A percentile compares a stretch with the other conserved stretches of the same genome.
Conservation (phyloP, 2,329 filamentous ascomycete genomes). For the Fusarium zealandicum region DNA sequence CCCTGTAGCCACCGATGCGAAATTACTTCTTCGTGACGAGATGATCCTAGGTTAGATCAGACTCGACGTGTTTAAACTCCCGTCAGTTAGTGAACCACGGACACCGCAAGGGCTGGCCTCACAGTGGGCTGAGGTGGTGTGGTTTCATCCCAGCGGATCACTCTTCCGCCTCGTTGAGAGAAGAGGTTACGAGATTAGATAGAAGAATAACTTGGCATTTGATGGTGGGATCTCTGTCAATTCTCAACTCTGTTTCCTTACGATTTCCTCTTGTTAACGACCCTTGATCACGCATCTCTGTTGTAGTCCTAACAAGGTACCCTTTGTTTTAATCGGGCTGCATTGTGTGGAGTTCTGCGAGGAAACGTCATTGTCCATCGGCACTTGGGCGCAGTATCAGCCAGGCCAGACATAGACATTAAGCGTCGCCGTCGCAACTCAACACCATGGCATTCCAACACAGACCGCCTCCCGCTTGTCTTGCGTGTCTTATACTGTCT, state of each 20-base stretch:
- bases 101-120: constrained; percentile 10
- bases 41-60: neutral
- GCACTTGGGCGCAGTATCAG: neutral
- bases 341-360: neutral
- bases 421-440: neutral
- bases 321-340: too few relatives aligned
- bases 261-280: neutral
- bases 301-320: too few relatives aligned
- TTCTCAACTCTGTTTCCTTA: neutral
- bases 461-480: neutral
- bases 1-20: neutral
- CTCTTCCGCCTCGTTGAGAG: neutral
- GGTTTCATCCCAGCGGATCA: constrained; percentile 19
- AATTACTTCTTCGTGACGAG: neutral
- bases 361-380: neutral
- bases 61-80: constrained; percentile 4
- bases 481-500: neutral
- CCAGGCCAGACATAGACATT: neutral
- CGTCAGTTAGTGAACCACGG: constrained; percentile 3
- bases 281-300: too few relatives aligned
- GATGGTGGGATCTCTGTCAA: neutral
- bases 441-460: neutral
- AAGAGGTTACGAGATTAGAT: constrained; percentile 5
- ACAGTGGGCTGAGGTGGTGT: constrained; percentile 31
- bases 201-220: constrained; percentile 1